Evolutionary conservation across 2,329 filamentous ascomycete genomes (phyloP), one percentile per base, ranked within the genome.

Genomic region (Colletotrichum trifolii): DNA sequence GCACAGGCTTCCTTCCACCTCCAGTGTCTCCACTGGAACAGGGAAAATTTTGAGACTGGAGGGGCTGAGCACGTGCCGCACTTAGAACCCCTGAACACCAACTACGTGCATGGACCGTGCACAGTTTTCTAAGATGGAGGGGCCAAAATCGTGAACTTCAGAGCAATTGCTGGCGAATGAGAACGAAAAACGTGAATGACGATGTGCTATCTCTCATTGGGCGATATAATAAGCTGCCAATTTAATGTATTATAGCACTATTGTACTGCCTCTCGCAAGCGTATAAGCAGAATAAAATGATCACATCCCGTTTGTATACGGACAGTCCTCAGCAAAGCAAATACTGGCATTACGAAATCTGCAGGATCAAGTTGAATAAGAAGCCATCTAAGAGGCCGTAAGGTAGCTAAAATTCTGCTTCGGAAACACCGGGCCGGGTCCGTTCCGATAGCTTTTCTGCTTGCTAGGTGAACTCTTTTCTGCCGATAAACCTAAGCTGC

Each of bases 61-160:
- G 62, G 62, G 62, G 58, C 58, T 62, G 62, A 40, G 62, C 63
- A 63, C 58, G 63, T 63, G 63, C 58, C 62, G 52, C 52, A 46
- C 13, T 64, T 40, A 52, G 33, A 33, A 48, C 46, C 62, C 62
- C 58, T 65, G 62, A 15, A 46, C 43, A 33, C 15, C 43, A 46
- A 25, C 13, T 61, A 40, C 38, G 50, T 15, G 6, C 17, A 25
- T 66, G 52, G 58, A 38, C 63, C 58, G 58, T 66, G 63, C 53
- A 39, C 36, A 33, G 17, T 53, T 15, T 25, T 5, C 25, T 25
- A 25, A 25, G 25, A 25, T 25, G 25, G 25, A 25, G 25, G 25
- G 25, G 25, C 25, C 25, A 25, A 25, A 25, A 5, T 4, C 25
- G 4, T 5, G 25, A 25, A 25, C 25, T 25, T 25, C 25, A 25